phyloP scores from a whole-genome alignment of 495 filamentous ascomycete genomes.

The Penicillium salamii region DNA sequence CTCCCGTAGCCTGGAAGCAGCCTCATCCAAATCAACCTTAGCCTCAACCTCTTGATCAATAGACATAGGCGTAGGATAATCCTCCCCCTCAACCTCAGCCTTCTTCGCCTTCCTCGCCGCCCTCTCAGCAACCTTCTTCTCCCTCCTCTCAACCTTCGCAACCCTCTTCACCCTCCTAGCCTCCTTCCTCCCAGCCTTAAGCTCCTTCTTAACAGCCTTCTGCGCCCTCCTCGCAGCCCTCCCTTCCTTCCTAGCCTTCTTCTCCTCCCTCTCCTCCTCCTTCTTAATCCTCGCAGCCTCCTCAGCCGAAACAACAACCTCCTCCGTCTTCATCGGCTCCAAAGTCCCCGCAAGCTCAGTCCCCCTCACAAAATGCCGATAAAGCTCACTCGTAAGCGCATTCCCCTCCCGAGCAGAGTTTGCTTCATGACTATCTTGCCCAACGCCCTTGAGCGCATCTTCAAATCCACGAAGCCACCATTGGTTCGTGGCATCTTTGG shows the following conservation, averaged over 20 bases:
- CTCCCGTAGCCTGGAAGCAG: neutral
- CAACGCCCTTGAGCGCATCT: conserved; percentile 67
- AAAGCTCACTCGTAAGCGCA: conserved; percentile 60
- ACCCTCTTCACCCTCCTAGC: conserved; percentile 26
- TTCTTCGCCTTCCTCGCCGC: conserved; percentile 23
- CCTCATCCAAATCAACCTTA: conserved; percentile 17
- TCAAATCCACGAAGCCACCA: conserved; percentile 86
- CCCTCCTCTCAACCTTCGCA: conserved; percentile 28
- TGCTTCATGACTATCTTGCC: conserved; percentile 37
- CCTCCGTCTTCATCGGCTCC: conserved; percentile 18
- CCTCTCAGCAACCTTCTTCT: conserved; percentile 22
- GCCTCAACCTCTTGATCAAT: conserved; percentile 28
- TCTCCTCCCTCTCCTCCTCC: conserved; percentile 17
- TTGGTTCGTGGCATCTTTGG: conserved; percentile 59
- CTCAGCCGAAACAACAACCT: conserved; percentile 9
- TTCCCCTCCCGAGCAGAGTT: conserved; percentile 24
- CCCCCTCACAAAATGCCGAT: conserved; percentile 77
- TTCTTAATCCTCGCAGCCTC: conserved; percentile 29
- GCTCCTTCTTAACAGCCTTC: conserved; percentile 29
- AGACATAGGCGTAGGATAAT: conserved; percentile 42
- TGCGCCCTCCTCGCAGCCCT: conserved; percentile 22
- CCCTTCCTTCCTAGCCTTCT: conserved; percentile 30
- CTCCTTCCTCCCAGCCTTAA: conserved; percentile 36
- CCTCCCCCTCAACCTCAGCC: conserved; percentile 31
- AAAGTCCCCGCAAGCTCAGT: conserved; percentile 69